Evolutionary conservation across 2,329 filamentous ascomycete species (phyloP).

Genomic region (Scopulariopsis brevicaulis): DNA sequence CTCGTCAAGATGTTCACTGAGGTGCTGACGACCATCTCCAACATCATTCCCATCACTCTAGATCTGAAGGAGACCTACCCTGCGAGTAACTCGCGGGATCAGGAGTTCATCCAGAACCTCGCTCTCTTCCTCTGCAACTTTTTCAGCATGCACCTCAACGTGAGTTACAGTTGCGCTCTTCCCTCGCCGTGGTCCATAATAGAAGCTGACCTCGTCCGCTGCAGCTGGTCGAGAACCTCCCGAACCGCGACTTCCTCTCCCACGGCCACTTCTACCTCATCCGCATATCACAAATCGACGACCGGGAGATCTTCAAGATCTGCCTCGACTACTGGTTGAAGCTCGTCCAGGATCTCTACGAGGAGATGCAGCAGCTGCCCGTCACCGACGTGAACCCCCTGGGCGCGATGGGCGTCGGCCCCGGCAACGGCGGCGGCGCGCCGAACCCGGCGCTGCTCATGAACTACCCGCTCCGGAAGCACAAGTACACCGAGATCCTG

Average conservation of each 20-base stretch:
- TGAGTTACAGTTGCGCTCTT: slow-evolving; percentile 25
- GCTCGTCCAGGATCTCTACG: slow-evolving; percentile 92
- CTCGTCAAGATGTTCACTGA: slow-evolving; percentile 98
- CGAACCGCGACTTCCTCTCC: slow-evolving; percentile 86
- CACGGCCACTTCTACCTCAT: slow-evolving; percentile 98
- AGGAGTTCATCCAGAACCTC: slow-evolving; percentile 95
- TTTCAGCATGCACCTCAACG: slow-evolving; percentile 83
- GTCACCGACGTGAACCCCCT: slow-evolving; percentile 89
- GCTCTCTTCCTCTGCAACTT: slow-evolving; percentile 96
- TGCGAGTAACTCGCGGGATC: slow-evolving; percentile 82
- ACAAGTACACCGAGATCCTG: slow-evolving; percentile 92
- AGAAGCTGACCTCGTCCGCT: neutral
- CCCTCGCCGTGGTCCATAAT: neutral
- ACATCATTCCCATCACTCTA: slow-evolving; percentile 81
- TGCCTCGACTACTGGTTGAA: slow-evolving; percentile 99
- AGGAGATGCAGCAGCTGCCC: slow-evolving; percentile 95
- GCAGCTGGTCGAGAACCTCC: slow-evolving; percentile 86
- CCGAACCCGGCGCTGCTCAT: slow-evolving; percentile 75
- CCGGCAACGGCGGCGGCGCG: slow-evolving; percentile 67
- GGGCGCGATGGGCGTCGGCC: slow-evolving; percentile 57
- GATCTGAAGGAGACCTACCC: slow-evolving; percentile 88
- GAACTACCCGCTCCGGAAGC: slow-evolving; percentile 89
- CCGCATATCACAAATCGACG: slow-evolving; percentile 95
- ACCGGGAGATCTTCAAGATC: slow-evolving; percentile 99
- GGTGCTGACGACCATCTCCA: slow-evolving; percentile 82